Conservation (phyloP, 108 stramenopile species). For the Pinguiococcus pyrenoidosus region DNA sequence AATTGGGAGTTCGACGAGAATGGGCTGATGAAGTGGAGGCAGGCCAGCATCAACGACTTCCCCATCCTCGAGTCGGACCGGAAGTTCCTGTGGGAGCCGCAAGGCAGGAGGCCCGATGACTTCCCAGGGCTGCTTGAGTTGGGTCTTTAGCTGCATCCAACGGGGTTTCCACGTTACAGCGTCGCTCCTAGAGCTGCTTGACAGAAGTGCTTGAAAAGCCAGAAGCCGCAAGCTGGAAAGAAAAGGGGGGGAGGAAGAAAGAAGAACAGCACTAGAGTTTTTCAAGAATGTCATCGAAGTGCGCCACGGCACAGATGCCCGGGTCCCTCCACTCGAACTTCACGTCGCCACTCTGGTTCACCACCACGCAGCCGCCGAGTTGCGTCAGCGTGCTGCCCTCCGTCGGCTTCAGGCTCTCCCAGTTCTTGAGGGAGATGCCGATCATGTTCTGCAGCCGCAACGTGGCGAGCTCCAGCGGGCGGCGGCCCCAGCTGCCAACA, state of each 20-base stretch:
- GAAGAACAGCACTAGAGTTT: too few species aligned
- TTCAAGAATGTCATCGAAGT: constrained; percentile 61
- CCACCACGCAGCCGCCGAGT: constrained; percentile 57
- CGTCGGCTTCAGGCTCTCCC: constrained; percentile 59
- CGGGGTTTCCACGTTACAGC: too few species aligned
- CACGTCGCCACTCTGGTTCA: constrained; percentile 30
- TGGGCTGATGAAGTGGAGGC: constrained; percentile 41
- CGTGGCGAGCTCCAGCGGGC: constrained; percentile 72
- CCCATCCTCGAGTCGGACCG: constrained; percentile 41
- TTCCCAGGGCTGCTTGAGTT: too few species aligned
- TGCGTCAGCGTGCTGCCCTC: constrained; percentile 62
- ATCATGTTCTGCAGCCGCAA: constrained; percentile 72
- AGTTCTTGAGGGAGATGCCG: constrained; percentile 60
- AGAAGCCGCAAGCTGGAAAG: too few species aligned
- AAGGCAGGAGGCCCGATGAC: too few species aligned
- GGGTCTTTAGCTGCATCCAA: too few species aligned
- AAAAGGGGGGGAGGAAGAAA: too few species aligned
- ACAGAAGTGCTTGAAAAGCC: too few species aligned
- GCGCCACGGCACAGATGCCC: constrained; percentile 70
- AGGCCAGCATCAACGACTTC: constrained; percentile 53
- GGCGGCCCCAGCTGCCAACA: constrained; percentile 65
- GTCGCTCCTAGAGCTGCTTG: too few species aligned
- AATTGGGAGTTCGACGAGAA: constrained; percentile 53
- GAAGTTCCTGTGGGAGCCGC: too few species aligned
- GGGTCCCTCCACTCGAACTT: constrained; percentile 61